Evolutionary conservation across 768 basidiomycete genomes (phyloP).

Genomic region (Naganishia kalamii): DNA sequence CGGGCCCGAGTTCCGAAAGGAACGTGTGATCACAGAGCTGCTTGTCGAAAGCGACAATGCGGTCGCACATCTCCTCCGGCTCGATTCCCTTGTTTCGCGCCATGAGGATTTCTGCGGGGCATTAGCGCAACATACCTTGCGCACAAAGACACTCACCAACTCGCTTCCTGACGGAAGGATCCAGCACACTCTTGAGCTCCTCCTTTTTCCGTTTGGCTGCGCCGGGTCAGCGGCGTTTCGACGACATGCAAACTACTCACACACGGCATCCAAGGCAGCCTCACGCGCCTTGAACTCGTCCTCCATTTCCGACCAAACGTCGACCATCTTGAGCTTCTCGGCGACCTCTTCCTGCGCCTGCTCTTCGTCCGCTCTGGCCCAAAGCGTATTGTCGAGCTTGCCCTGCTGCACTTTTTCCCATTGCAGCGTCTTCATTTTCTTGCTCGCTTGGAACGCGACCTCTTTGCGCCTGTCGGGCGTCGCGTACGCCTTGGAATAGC

Average conservation of each 20-base stretch:
- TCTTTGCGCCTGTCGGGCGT: constrained; percentile 59
- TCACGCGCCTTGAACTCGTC: constrained; percentile 97
- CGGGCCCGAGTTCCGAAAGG: constrained; percentile 76
- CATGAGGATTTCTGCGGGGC: constrained; percentile 74
- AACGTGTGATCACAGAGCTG: constrained; percentile 82
- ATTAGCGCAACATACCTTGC: not conserved
- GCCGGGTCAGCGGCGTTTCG: not conserved
- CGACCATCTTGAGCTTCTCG: constrained; percentile 70
- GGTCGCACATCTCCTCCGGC: constrained; percentile 75
- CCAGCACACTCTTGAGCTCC: constrained; percentile 83
- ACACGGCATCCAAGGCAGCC: constrained; percentile 80
- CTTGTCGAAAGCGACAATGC: constrained; percentile 79
- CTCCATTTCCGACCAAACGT: constrained; percentile 94
- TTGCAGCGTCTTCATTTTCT: constrained; percentile 95
- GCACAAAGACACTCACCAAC: constrained; percentile 62
- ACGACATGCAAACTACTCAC: constrained; percentile 51
- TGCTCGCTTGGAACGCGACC: constrained; percentile 71
- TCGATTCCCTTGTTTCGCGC: constrained; percentile 65
- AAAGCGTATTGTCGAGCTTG: constrained; percentile 75
- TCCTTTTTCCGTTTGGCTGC: constrained; percentile 77
- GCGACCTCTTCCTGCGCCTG: constrained; percentile 65
- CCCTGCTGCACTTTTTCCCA: constrained; percentile 97
- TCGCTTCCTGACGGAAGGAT: constrained; percentile 82
- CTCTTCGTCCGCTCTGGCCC: constrained; percentile 63
- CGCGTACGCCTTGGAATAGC: constrained; percentile 35